Evolutionary conservation across 371 early-diverging fungal genomes (phyloP).

Genomic region (Ordospora pajunii): DNA sequence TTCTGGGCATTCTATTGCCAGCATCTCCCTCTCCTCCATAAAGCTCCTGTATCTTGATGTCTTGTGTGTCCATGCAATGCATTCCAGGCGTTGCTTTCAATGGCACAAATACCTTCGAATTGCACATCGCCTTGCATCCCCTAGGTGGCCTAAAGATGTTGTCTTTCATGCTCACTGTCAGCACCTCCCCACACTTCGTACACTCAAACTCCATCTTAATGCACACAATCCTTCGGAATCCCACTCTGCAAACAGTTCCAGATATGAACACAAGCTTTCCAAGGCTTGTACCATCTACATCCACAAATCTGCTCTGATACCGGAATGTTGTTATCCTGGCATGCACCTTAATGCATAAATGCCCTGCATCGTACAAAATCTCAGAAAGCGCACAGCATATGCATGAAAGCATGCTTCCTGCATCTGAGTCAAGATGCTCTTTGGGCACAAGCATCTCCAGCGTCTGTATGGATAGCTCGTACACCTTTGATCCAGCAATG

Average conservation of each 20-base stretch:
- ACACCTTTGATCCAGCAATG: neutral
- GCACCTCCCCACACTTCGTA: slow-evolving; percentile 51
- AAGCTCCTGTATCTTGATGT: slow-evolving; percentile 55
- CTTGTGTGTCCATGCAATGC: slow-evolving; percentile 47
- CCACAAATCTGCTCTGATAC: neutral
- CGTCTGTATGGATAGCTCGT: neutral
- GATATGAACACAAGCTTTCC: slow-evolving; percentile 39
- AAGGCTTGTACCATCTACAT: neutral
- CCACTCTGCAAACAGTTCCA: slow-evolving; percentile 54
- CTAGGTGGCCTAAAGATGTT: slow-evolving; percentile 48
- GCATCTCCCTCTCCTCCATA: slow-evolving; percentile 9
- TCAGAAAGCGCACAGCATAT: slow-evolving; percentile 38
- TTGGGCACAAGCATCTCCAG: neutral
- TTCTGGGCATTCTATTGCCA: slow-evolving; percentile 22
- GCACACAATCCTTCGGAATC: slow-evolving; percentile 38
- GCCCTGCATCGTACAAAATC: neutral
- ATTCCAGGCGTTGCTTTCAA: slow-evolving; percentile 26
- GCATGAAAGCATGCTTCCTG: slow-evolving; percentile 21
- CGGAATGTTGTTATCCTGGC: neutral
- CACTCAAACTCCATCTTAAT: slow-evolving; percentile 49
- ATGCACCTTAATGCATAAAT: neutral
- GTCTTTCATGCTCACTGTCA: neutral
- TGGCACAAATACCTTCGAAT: slow-evolving; percentile 49
- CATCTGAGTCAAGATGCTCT: neutral
- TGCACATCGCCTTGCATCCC: slow-evolving; percentile 44